A percentile compares a stretch with the other conserved stretches of the same genome.
Conservation (phyloP, 73 alveolate species). For the Paramecium biaurelia region DNA sequence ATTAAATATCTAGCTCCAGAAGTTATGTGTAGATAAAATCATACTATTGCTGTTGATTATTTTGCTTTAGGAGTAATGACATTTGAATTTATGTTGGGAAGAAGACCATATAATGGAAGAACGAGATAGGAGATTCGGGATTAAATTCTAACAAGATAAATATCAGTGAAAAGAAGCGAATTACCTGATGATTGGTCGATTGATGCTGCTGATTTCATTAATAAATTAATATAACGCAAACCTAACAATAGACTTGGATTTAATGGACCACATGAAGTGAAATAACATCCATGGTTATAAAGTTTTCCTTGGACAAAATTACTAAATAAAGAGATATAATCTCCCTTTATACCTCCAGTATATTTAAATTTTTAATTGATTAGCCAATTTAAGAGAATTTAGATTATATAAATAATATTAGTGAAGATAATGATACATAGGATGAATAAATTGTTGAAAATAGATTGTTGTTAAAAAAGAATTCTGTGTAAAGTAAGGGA, state of each 20-base stretch:
- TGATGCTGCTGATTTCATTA: constrained; percentile 92
- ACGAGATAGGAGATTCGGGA: constrained; percentile 78
- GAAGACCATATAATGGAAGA: constrained; percentile 90
- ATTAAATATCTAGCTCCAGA: constrained; percentile 70
- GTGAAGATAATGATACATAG: constrained; percentile 53
- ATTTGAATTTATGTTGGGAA: constrained; percentile 78
- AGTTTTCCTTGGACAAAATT: constrained; percentile 85
- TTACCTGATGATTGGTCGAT: constrained; percentile 93
- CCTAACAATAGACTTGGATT: constrained; percentile 83
- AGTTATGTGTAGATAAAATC: constrained; percentile 72
- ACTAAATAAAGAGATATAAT: constrained; percentile 75
- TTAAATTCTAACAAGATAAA: constrained; percentile 69
- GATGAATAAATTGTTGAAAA: constrained; percentile 61
- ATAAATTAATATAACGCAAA: constrained; percentile 85
- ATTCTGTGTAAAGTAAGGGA: constrained; percentile 60
- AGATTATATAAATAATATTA: background rate
- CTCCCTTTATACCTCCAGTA: constrained; percentile 85
- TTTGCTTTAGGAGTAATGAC: constrained; percentile 75
- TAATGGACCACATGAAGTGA: constrained; percentile 85
- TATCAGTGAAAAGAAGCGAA: constrained; percentile 75
- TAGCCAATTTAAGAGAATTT: background rate
- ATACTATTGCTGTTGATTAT: constrained; percentile 68
- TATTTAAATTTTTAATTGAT: background rate
- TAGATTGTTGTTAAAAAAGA: constrained; percentile 60
- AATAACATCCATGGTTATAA: constrained; percentile 84